Base-by-base conservation (phyloP, 139 green algal species). In the Auxenochlorella protothecoides region DNA sequence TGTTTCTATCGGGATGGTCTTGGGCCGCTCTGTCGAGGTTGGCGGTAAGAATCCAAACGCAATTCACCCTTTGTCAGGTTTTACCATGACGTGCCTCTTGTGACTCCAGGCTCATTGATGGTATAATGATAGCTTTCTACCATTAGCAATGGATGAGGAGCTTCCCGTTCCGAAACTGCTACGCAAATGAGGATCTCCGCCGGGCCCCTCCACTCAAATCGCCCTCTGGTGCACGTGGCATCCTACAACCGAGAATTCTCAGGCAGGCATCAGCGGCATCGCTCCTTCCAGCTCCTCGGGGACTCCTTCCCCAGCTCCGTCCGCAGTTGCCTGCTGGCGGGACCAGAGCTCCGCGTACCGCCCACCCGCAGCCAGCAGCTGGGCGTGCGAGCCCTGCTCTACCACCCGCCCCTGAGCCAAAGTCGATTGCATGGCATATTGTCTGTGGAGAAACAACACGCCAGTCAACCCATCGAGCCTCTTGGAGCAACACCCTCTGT, bases 281-380 rank as follows among this genome's bases (percentile, higher is more conserved):
- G 53, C 3, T 63, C 10, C 44, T 13, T 74, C 63, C 69, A 65
- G 51, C 52, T 74, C 76, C 65, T 68, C 68, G 12, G 53, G 8
- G 3, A 44, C 75, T 6, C 16, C 54, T 13, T 81, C 76, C 55
- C 78, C 78, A 27, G 85, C 63, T 72, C 87, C 80, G 61, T 89
- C 84, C 16, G 84, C 72, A 3, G 68, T 69, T 0, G 77, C 75
- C 60, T 76, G 71, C 68, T 89, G 84, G 51, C 78, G 69, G 3
- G 77, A 66, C 91, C 91, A 96, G 59, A 96, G 81, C 73, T 90
- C 74, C 0, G 89, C 89, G 70, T 96, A 96, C 66, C 70, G 74
- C 1, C 88, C 88, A 0, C 75, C 81, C n/a, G 55, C 56, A 0
- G 77, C 69, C 65, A 96, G 69, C 74, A 97, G 81, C 72, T 95